phyloP scores from a whole-genome alignment of 495 filamentous ascomycete genomes.

The Penicillium roqueforti region DNA sequence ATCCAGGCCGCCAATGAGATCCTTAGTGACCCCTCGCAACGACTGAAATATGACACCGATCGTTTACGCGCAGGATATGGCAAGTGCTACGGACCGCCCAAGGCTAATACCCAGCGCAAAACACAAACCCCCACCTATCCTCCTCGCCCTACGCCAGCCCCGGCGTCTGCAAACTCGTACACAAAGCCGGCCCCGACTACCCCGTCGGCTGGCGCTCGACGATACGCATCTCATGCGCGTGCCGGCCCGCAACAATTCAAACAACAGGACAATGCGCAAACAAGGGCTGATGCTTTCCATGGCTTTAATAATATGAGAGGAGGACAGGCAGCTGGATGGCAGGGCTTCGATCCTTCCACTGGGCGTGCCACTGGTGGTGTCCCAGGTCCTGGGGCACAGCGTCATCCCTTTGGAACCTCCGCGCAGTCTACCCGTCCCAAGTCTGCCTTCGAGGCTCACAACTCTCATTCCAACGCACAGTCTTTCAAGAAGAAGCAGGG shows the following conservation, averaged over 20 bases:
- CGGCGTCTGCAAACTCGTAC: slow-evolving; percentile 27
- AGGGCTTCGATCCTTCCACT: slow-evolving; percentile 38
- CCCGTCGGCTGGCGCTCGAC: slow-evolving; percentile 50
- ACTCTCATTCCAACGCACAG: slow-evolving; percentile 30
- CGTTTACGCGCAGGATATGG: slow-evolving; percentile 50
- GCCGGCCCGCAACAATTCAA: slow-evolving; percentile 41
- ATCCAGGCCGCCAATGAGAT: slow-evolving; percentile 87
- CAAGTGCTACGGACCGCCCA: slow-evolving; percentile 35
- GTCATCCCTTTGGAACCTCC: slow-evolving; percentile 29
- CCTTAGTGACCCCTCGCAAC: slow-evolving; percentile 61
- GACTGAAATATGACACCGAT: slow-evolving; percentile 73
- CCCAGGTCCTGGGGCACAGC: slow-evolving; percentile 33
- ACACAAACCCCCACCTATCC: slow-evolving; percentile 23
- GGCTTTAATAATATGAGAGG: slow-evolving; percentile 71
- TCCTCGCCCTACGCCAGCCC: slow-evolving; percentile 8
- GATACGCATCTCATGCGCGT: slow-evolving; percentile 51
- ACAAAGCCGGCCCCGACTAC: slow-evolving; percentile 32
- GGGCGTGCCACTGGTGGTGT: slow-evolving; percentile 26
- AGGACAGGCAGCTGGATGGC: slow-evolving; percentile 31
- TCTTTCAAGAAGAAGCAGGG: slow-evolving; percentile 49
- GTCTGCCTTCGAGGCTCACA: slow-evolving; percentile 46
- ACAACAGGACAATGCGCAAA: slow-evolving; percentile 50
- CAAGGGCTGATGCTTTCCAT: slow-evolving; percentile 54
- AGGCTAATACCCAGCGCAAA: slow-evolving; percentile 28
- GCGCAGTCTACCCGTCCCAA: slow-evolving; percentile 24